Evolutionary conservation across 2,329 filamentous ascomycete genomes (phyloP), one percentile per base, ranked within the genome.

Genomic region (Penicillium fuscoglaucum): DNA sequence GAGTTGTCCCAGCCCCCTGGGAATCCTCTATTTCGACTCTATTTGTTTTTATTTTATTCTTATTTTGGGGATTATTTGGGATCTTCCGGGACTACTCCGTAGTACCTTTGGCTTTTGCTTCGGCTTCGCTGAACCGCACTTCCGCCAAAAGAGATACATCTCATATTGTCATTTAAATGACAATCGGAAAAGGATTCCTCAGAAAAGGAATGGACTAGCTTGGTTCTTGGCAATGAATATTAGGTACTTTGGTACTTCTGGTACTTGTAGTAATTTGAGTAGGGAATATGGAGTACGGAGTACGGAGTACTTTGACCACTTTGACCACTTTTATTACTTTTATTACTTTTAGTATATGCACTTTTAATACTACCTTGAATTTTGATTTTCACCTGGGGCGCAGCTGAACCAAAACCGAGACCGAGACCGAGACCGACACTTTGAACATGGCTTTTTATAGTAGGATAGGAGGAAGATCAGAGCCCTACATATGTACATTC

Each of bases 361-460:
- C 19, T 21, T 21, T 21, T 21, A 21, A 21, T 21, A 21, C 19
- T 21, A 21, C 19, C 19, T 21, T 21, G 19, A 21, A 21, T 21
- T 21, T 21, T 21, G 19, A 21, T 37, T 26, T 21, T 5, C 15
- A 17, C 6, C 7, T 40, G 6, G 13, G 49, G 47, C 13, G 35
- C 37, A 33, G n/a, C 52, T 41, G 47, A 50, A 44, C 39, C 46
- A 45, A 55, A 50, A 44, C 39, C 46, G 53, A 55, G 43, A 39
- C 54, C 21, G 41, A 28, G 1, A 44, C 41, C 43, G 43, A 45
- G 19, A 52, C 33, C 54, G 54, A 46, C n/a, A 52, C 46, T 15
- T 37, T 51, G 33, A 52, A 39, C 6, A 28, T 15, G 13, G 19
- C 35, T 43, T 12, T n/a, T 41, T 19, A 21, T 15, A 21, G 19